A percentile compares a stretch with the other conserved stretches of the same genome.
phyloP scores from a whole-genome alignment of 2,329 filamentous ascomycete genomes.

The Arthroderma uncinatum region DNA sequence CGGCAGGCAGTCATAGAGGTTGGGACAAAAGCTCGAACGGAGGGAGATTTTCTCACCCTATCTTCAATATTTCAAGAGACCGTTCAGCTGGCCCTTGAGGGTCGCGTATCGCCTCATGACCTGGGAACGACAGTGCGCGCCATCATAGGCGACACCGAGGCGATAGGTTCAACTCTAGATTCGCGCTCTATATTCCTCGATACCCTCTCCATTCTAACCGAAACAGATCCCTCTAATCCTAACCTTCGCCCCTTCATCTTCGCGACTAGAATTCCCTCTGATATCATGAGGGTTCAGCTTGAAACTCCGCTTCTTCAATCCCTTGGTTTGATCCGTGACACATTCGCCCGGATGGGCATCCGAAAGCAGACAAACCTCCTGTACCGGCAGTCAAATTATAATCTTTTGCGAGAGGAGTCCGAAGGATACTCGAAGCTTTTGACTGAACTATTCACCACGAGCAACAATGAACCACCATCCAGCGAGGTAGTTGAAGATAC shows the following conservation, averaged over 20 bases:
- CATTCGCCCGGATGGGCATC: constrained; percentile 71
- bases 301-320: constrained; percentile 65
- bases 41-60: constrained; percentile 58
- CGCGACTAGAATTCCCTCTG: constrained; percentile 59
- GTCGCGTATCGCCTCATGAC: constrained; percentile 54
- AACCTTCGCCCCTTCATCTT: constrained; percentile 57
- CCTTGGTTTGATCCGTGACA: constrained; percentile 71
- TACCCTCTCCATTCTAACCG: constrained; percentile 65
- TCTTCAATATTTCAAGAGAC: constrained; percentile 75
- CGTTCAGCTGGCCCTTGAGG: constrained; percentile 61
- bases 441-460: constrained; percentile 88
- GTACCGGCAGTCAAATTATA: constrained; percentile 95
- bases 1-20: constrained; percentile 56
- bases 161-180: constrained; percentile 42
- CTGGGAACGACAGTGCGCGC: constrained; percentile 63
- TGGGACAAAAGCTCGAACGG: constrained; percentile 52
- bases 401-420: constrained; percentile 84
- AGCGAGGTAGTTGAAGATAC: constrained; percentile 69
- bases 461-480: constrained; percentile 60
- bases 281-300: constrained; percentile 68
- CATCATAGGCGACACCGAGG: constrained; percentile 51
- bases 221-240: constrained; percentile 51
- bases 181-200: constrained; percentile 67
- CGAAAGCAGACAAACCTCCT: constrained; percentile 85
- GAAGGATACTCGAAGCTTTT: constrained; percentile 95